Evolutionary conservation across 352 stramenopile species (phyloP).

Genomic region (Thraustochytrium striatum): DNA sequence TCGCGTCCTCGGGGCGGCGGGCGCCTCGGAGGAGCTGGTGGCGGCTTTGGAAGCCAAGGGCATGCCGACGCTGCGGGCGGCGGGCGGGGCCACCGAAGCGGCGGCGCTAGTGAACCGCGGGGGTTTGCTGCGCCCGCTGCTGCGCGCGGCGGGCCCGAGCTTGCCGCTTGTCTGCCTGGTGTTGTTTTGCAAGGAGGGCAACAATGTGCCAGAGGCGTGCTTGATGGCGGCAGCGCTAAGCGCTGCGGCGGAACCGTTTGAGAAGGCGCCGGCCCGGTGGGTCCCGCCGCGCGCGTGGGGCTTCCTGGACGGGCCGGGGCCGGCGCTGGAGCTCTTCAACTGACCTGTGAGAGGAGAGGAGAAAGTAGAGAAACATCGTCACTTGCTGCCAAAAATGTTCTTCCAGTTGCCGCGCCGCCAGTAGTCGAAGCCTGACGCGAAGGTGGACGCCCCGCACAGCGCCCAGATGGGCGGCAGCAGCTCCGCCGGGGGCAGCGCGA

Average conservation of each 20-base stretch:
- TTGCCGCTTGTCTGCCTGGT: neutral
- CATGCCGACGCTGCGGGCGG: neutral
- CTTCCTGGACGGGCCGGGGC: too few relatives aligned
- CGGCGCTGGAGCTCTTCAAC: too few relatives aligned
- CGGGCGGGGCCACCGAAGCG: neutral
- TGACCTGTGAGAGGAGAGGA: too few relatives aligned
- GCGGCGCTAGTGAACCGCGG: neutral
- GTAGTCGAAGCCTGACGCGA: conserved; percentile 32
- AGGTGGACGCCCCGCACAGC: conserved; percentile 13
- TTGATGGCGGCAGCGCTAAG: conserved; percentile 20
- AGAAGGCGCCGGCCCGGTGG: too few relatives aligned
- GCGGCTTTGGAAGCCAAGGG: neutral
- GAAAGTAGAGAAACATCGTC: too few relatives aligned
- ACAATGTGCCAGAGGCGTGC: conserved; percentile 43
- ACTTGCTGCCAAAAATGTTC: conserved; percentile 28
- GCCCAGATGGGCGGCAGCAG: conserved; percentile 27
- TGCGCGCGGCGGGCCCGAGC: neutral
- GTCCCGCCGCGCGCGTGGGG: too few relatives aligned
- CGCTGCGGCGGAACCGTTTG: neutral
- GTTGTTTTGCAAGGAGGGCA: conserved; percentile 43
- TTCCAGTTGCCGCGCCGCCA: conserved; percentile 31
- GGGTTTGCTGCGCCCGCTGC: neutral
- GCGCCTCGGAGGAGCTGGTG: neutral
- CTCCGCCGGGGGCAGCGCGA: neutral
- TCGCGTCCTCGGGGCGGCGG: neutral